A percentile compares a stretch with the other conserved stretches of the same genome.
Evolutionary conservation across 2,329 filamentous ascomycete species (phyloP).

Genomic region (Colletotrichum plurivorum): DNA sequence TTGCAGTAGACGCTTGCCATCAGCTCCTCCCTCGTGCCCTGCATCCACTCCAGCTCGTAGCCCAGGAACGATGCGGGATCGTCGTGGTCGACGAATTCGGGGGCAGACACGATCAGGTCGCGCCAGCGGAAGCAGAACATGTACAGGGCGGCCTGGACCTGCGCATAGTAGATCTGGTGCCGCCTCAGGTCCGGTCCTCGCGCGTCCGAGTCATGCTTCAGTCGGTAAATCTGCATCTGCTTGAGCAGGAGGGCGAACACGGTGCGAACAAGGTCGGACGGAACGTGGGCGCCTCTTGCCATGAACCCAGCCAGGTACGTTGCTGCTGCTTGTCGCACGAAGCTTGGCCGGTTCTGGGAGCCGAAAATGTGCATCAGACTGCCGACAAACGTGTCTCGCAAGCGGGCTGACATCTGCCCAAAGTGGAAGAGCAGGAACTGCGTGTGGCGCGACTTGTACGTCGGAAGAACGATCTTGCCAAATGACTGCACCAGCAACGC

Average conservation of each 20-base stretch:
- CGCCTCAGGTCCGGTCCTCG: slow-evolving; percentile 87
- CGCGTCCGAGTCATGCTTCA: slow-evolving; percentile 79
- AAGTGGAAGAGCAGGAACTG: slow-evolving; percentile 98
- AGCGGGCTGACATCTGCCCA: slow-evolving; percentile 82
- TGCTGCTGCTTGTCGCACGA: slow-evolving; percentile 81
- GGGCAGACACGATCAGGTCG: slow-evolving; percentile 79
- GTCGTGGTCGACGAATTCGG: slow-evolving; percentile 73
- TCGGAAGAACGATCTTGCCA: slow-evolving; percentile 87
- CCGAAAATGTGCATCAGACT: slow-evolving; percentile 75
- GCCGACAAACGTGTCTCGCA: slow-evolving; percentile 87
- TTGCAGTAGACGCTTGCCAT: slow-evolving; percentile 85
- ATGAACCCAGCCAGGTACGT: slow-evolving; percentile 97
- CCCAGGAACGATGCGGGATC: slow-evolving; percentile 73
- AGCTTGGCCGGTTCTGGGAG: slow-evolving; percentile 57
- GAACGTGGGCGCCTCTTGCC: slow-evolving; percentile 87
- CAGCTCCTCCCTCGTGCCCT: slow-evolving; percentile 80
- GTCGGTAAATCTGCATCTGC: slow-evolving; percentile 83
- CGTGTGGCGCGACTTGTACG: slow-evolving; percentile 91
- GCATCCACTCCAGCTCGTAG: slow-evolving; percentile 84
- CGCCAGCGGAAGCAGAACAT: slow-evolving; percentile 99
- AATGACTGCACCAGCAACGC: slow-evolving; percentile 89
- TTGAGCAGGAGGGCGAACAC: slow-evolving; percentile 85
- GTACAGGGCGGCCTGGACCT: slow-evolving; percentile 91
- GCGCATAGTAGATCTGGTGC: slow-evolving; percentile 88
- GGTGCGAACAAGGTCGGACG: slow-evolving; percentile 81